phyloP scores from a whole-genome alignment of 129 eudicot genomes.

The Pseudognaphalium luteoalbum region DNA sequence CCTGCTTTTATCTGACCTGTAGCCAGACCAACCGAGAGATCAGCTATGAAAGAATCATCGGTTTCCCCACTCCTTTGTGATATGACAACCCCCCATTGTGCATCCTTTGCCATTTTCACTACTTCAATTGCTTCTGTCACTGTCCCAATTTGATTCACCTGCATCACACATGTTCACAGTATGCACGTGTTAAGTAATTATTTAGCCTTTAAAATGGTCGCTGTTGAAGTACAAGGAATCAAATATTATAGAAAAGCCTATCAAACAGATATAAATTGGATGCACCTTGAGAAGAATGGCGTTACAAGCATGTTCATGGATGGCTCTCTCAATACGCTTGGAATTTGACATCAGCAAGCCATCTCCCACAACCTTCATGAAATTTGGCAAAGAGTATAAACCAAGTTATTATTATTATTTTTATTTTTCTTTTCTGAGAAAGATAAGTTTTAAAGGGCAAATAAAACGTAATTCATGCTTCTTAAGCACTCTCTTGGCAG shows the following conservation, averaged over 20 bases:
- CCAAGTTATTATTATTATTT: not conserved
- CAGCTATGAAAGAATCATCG: constrained; percentile 89
- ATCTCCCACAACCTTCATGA: constrained; percentile 86
- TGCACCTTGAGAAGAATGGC: constrained; percentile 92
- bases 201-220: not conserved
- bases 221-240: not conserved
- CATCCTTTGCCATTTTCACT: constrained; percentile 94
- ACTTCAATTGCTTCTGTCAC: constrained; percentile 93
- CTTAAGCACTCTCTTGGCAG: not conserved
- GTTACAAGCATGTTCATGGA: constrained; percentile 76
- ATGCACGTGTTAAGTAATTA: not conserved
- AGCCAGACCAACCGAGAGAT: constrained; percentile 88
- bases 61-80: constrained; percentile 98
- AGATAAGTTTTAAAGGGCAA: not conserved
- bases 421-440: not conserved
- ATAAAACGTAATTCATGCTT: not conserved
- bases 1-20: constrained; percentile 94
- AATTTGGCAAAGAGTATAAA: constrained; percentile 12
- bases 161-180: not conserved
- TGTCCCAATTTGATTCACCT: constrained; percentile 93
- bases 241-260: not conserved
- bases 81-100: constrained; percentile 87
- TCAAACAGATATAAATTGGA: not conserved
- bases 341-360: constrained; percentile 86
- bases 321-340: constrained; percentile 87